Conservation (phyloP, 345 rosid genomes). For the Eutrema japonicum region DNA sequence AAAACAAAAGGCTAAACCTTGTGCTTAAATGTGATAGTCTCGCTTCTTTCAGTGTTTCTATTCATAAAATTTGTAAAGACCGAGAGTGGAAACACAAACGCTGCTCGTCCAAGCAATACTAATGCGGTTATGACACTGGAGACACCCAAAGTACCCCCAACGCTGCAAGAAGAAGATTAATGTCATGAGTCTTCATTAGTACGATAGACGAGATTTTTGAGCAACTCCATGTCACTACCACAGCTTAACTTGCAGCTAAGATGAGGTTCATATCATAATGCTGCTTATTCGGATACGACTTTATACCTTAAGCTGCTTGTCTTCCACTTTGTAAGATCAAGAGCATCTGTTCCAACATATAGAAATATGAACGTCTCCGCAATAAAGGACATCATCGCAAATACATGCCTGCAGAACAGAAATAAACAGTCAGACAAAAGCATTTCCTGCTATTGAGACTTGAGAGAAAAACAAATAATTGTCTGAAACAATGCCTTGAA, state of each 20-base stretch:
- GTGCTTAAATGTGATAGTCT: constrained; percentile 60
- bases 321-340: constrained; percentile 85
- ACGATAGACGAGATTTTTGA: background rate
- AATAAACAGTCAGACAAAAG: constrained; percentile 1
- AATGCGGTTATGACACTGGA: constrained; percentile 57
- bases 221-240: background rate
- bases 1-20: constrained; percentile 54
- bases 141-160: constrained; percentile 55
- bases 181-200: background rate
- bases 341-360: constrained; percentile 93
- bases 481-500: constrained; percentile 56
- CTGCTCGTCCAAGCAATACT: constrained; percentile 72
- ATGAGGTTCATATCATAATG: constrained; percentile 8
- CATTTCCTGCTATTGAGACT: background rate
- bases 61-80: constrained; percentile 66
- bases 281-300: background rate
- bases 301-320: constrained; percentile 65
- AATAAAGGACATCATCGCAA: constrained; percentile 85
- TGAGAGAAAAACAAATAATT: background rate
- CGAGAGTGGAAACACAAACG: constrained; percentile 87
- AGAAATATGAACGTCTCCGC: constrained; percentile 92
- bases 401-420: constrained; percentile 62
- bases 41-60: constrained; percentile 47
- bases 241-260: constrained; percentile 2
- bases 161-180: constrained; percentile 47